Conservation (phyloP, 768 basidiomycete genomes). For the Pilatotrama ljubarskyi region DNA sequence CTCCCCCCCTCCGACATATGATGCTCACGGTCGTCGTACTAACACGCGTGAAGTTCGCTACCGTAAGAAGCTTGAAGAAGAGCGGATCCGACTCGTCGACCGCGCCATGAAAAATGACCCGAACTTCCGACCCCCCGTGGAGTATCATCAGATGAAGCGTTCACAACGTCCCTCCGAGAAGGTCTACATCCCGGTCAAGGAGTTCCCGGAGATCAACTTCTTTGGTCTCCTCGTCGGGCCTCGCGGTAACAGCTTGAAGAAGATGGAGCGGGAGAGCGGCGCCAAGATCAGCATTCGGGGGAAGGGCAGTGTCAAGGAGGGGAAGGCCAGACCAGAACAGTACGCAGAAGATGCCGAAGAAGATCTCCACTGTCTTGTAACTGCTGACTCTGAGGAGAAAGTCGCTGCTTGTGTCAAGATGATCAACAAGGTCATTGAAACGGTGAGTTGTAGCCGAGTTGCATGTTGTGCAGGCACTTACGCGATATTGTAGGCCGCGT, state of each 20-base stretch:
- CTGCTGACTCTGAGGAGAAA: conserved; percentile 90
- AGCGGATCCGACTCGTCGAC: conserved; percentile 91
- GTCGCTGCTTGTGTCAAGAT: conserved; percentile 88
- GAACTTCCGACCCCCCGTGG: conserved; percentile 95
- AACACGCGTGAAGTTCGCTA: conserved; percentile 99
- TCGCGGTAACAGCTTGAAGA: conserved; percentile 98
- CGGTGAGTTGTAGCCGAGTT: conserved; percentile 52
- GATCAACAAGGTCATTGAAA: conserved; percentile 98
- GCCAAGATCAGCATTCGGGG: conserved; percentile 99
- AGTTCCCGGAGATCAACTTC: conserved; percentile 99
- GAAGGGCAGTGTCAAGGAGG: conserved; percentile 98
- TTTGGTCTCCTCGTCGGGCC: conserved; percentile 98
- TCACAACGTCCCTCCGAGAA: conserved; percentile 94
- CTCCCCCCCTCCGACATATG: conserved; percentile 97
- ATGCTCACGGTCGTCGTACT: conserved; percentile 94
- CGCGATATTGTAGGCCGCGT: conserved; percentile 74
- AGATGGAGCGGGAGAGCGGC: conserved; percentile 97
- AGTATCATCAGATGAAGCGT: conserved; percentile 94
- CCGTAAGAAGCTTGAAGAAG: conserved; percentile 91
- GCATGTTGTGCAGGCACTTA: background rate
- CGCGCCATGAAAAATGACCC: conserved; percentile 97
- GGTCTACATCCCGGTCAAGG: conserved; percentile 99
- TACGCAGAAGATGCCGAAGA: conserved; percentile 97
- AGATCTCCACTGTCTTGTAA: conserved; percentile 96
- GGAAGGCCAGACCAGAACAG: conserved; percentile 93